Evolutionary conservation across 306 rosid genomes (phyloP), one percentile per base, ranked within the genome.

Genomic region (Trifolium dubium): DNA sequence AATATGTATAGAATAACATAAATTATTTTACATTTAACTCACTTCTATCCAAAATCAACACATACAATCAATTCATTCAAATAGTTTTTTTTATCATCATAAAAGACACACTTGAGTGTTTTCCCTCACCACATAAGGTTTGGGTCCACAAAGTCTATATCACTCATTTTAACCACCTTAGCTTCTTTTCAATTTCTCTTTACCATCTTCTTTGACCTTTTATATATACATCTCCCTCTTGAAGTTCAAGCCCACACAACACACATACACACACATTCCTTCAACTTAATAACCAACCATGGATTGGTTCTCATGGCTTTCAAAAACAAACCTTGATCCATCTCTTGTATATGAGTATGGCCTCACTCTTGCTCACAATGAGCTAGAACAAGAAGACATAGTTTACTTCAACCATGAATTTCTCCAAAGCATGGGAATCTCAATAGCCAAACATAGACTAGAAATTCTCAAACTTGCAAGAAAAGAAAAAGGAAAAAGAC

Each of bases 271-370:
- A 73, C 19, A 66, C 69, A 80, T 76, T 59, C 6, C 58, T 72
- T 69, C n/a, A 63, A 77, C 53, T 70, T 7, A 23, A 23, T 23
- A 0, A 59, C 1, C 12, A 73, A 74, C 83, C 74, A 93, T 93
- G 98, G 94, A 95, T 80, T 92, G 99, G 99, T 88, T 87, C 87
- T 86, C 98, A 18, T 90, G 99, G 99, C 89, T 95, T 19, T 90
- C 98, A 5, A 89, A 80, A 75, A 85, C 99, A 4, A 72, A 70
- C 67, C 88, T 95, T 9, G 93, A 95, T 51, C 88, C 99, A 2
- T 75, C 98, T 13, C 83, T 88, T 3, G 95, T 92, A 8, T 88
- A 94, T 54, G 95, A 92, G 54, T 94, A 92, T 67, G 92, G 99
- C 32, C 94, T 95, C 11, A 81, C 85, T 14, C 86, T 95, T 65